Base-by-base conservation (phyloP, 306 rosid genomes). In the Urtica urens region DNA sequence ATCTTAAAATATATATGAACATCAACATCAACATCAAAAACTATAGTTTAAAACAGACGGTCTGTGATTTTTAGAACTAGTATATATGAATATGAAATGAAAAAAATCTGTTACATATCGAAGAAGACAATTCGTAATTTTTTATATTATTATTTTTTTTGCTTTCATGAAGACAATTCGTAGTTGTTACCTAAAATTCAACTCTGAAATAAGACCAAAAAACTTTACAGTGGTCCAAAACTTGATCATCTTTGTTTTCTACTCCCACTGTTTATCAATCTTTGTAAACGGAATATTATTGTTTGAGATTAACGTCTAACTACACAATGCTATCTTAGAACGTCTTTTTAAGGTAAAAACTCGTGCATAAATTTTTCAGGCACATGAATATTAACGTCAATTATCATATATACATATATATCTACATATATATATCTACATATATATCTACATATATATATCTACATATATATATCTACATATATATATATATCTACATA, bases 81-180 rank as follows among this genome's bases (percentile, higher is more conserved):
- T 17, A 13, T 25, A 33, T 1, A 13, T 46, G 23, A 21, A 23
- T 31, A 44, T 28, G 29, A 1, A 2, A 17, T 15, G 1, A 2
- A 17, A 49, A 49, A 26, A 10, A 17, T 5, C 3, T 4, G 7
- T 15, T 2, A 9, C 21, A 5, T 23, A 38, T 2, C 13, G 7
- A 10, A 49, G 57, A 59, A 23, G 23, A 21, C 57, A 59, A 59
- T 22, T 49, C 50, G 65, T 49, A 20, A n/a, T n/a, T n/a, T n/a
- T n/a, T n/a, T n/a, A n/a, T n/a, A n/a, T n/a, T n/a, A n/a, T n/a
- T n/a, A n/a, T n/a, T n/a, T n/a, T n/a, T n/a, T n/a, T n/a, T n/a
- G n/a, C n/a, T n/a, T n/a, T n/a, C n/a, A n/a, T n/a, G 57, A 59
- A 23, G 23, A 21, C 57, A 59, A 59, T 22, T 49, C 50, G 65